Base-by-base conservation (phyloP, 2,329 filamentous ascomycete species). In the Aspergillus melleus region DNA sequence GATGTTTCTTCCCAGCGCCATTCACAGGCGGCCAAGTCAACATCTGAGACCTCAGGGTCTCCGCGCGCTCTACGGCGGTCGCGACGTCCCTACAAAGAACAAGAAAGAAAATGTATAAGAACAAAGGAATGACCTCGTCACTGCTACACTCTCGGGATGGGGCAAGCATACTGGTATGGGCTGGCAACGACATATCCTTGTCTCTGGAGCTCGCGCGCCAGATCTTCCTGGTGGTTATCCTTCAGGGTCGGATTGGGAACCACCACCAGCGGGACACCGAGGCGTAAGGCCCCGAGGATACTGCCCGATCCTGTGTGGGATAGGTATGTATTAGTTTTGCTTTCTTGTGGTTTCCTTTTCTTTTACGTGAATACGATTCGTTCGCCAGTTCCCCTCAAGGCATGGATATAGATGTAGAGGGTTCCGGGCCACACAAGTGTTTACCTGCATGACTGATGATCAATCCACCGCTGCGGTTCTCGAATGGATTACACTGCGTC, bases 401-500 rank as follows among this genome's bases (percentile, higher is more conserved):
- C 16, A 42, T 42, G 16, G 36, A 39, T n/a, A 42, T 5, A 42
- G 14, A 8, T 16, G 36, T 8, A n/a, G 8, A 19, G 59, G 14
- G 16, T 29, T n/a, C 46, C 8, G 39, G 47, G 65, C 74, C 46
- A 54, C 79, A 29, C n/a, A 39, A 24, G 11, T 49, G 24, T 54
- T 67, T 80, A 94, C 93, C 95, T 64, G 92, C 94, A 79, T 99
- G 95, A 49, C 89, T 92, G 60, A 99, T 89, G 32, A 97, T 85
- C 19, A 95, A 79, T 0, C 95, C 95, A 8, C 87, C 84, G 24
- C 61, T 61, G 47, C 69, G 73, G 42, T 66, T 55, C 26, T 67
- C 56, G 0, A 71, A 74, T 12, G 81, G 76, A 16, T 77, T 77
- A 4, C 81, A 79, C 59, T 81, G 77, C 12, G 81, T 78, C 62